These are phyloP conservation scores for Dalechampia spathulata DNA, from an alignment of 441 rosid species.

Conservation along the genomic window DNA sequence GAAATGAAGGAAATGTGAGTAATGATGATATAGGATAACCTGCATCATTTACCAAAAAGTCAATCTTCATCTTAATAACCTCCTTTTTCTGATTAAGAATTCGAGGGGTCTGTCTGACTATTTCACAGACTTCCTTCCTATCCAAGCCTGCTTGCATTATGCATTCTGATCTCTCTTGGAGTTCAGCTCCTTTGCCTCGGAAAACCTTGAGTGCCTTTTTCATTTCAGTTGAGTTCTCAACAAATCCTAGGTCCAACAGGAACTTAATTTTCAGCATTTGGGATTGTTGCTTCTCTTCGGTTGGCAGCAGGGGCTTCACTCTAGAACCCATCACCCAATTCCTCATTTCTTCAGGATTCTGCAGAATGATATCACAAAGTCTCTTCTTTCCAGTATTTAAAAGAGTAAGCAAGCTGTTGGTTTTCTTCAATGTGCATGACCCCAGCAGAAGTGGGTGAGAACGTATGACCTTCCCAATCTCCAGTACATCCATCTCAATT, in stretches of 20 bases:
- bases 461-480: slow-evolving; percentile 41
- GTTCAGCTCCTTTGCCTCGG: slow-evolving; percentile 63
- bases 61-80: slow-evolving; percentile 46
- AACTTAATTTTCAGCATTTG: slow-evolving; percentile 52
- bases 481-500: slow-evolving; percentile 55
- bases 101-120: slow-evolving; percentile 50
- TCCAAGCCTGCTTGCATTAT: slow-evolving; percentile 46
- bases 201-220: slow-evolving; percentile 38
- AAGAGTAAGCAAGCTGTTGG: slow-evolving; percentile 37
- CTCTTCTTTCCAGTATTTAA: slow-evolving; percentile 55
- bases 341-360: slow-evolving; percentile 60
- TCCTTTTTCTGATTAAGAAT: slow-evolving; percentile 45
- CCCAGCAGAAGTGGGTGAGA: slow-evolving; percentile 44
- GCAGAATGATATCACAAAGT: slow-evolving; percentile 48
- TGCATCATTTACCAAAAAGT: slow-evolving; percentile 41
- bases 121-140: slow-evolving; percentile 39
- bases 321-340: slow-evolving; percentile 50
- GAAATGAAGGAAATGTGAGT: slow-evolving; percentile 45
- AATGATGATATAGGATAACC: slow-evolving; percentile 53
- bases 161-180: slow-evolving; percentile 60
- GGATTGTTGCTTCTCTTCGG: slow-evolving; percentile 27
- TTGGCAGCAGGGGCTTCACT: slow-evolving; percentile 31
- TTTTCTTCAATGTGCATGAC: slow-evolving; percentile 43
- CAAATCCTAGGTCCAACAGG: slow-evolving; percentile 50
- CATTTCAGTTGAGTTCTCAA: slow-evolving; percentile 35